phyloP scores from a whole-genome alignment of 768 basidiomycete species.

The Amanita rimosa region DNA sequence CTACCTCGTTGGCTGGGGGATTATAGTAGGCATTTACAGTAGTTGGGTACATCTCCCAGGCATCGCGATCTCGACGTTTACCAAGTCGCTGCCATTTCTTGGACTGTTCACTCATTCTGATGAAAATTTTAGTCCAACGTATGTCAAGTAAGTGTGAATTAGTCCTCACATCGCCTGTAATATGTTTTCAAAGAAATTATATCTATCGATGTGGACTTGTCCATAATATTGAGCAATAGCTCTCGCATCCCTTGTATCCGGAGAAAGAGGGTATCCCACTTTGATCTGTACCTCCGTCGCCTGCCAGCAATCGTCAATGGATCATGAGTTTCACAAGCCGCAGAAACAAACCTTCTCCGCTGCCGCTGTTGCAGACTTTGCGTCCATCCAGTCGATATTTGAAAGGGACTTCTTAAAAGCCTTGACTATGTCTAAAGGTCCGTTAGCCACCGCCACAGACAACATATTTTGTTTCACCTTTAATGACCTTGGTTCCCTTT shows the following conservation, averaged over 20 bases:
- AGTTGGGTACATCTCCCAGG: conserved; percentile 85
- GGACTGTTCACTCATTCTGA: conserved; percentile 45
- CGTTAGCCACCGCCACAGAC: neutral
- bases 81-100: conserved; percentile 74
- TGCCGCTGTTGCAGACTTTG: conserved; percentile 68
- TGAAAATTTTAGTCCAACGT: neutral
- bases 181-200: conserved; percentile 80
- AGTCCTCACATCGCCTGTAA: conserved; percentile 41
- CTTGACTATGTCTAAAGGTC: conserved; percentile 52
- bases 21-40: conserved; percentile 86
- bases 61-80: conserved; percentile 46
- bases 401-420: conserved; percentile 74
- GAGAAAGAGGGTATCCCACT: conserved; percentile 87
- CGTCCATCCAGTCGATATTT: conserved; percentile 86
- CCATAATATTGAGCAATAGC: conserved; percentile 70
- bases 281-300: conserved; percentile 79
- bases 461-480: conserved; percentile 26
- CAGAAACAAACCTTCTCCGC: conserved; percentile 55
- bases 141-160: neutral
- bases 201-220: conserved; percentile 48
- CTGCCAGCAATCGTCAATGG: conserved; percentile 21
- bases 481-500: conserved; percentile 78
- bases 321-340: neutral
- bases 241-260: conserved; percentile 61
- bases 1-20: conserved; percentile 78